Percentiles rank a stretch among this genome's conserved stretches.
phyloP scores from a whole-genome alignment of 352 stramenopile genomes.

The Phytophthora cryptogea region DNA sequence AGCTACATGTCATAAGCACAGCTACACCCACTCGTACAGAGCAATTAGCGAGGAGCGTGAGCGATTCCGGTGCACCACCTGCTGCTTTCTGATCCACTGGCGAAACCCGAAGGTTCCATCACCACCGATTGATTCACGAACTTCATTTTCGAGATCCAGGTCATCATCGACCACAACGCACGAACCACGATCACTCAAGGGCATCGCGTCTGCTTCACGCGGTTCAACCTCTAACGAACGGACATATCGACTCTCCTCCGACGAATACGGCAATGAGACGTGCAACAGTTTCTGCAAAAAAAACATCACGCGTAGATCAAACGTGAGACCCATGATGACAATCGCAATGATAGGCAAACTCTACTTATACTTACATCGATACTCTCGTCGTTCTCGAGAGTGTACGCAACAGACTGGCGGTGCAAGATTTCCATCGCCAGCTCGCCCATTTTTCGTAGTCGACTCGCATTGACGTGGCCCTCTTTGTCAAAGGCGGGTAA shows the following conservation, averaged over 20 bases:
- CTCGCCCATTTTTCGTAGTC: slow-evolving; percentile 73
- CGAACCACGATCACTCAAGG: slow-evolving; percentile 60
- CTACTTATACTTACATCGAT: slow-evolving; percentile 72
- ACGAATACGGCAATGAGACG: slow-evolving; percentile 66
- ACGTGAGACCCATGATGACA: neutral
- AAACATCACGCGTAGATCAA: neutral
- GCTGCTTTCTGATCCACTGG: slow-evolving; percentile 85
- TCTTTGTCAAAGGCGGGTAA: slow-evolving; percentile 73
- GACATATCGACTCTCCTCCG: slow-evolving; percentile 78
- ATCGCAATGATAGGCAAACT: neutral
- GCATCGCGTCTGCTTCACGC: slow-evolving; percentile 65
- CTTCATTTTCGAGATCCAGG: slow-evolving; percentile 79
- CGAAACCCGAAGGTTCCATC: slow-evolving; percentile 81
- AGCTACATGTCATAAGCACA: neutral
- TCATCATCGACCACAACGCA: slow-evolving; percentile 59
- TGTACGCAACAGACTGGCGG: slow-evolving; percentile 70
- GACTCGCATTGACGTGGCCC: slow-evolving; percentile 70
- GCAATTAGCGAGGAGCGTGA: slow-evolving; percentile 58
- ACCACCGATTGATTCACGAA: slow-evolving; percentile 73
- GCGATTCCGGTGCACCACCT: slow-evolving; percentile 78
- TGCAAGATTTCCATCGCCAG: slow-evolving; percentile 81
- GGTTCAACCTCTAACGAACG: slow-evolving; percentile 77
- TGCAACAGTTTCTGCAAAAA: slow-evolving; percentile 62
- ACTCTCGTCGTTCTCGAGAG: slow-evolving; percentile 55
- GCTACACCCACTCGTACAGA: slow-evolving; percentile 79